Conservation (phyloP, 768 basidiomycete genomes). For the Plicaturopsis crispa region DNA sequence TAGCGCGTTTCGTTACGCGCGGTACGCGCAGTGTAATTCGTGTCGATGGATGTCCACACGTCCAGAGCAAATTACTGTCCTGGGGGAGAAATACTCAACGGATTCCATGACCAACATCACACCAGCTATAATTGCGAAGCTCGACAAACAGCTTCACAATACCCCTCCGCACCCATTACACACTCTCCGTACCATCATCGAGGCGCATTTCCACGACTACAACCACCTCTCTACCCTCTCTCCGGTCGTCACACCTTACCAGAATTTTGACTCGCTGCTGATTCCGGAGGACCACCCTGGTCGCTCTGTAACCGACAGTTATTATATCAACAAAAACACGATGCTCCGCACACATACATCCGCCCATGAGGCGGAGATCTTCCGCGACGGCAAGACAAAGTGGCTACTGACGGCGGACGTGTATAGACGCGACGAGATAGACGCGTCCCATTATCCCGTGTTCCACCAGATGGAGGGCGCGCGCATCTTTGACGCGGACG, state of each 20-base stretch:
- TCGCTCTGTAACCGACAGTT: constrained; percentile 83
- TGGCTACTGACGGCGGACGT: constrained; percentile 97
- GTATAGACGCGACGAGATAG: constrained; percentile 96
- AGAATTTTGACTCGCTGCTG: constrained; percentile 96
- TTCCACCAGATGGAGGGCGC: constrained; percentile 99
- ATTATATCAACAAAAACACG: constrained; percentile 85
- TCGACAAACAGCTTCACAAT: constrained; percentile 68
- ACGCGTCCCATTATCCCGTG: constrained; percentile 92
- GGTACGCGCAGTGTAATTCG: too few species aligned
- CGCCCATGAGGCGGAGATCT: constrained; percentile 96
- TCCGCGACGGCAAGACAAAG: constrained; percentile 61
- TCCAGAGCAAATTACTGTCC: constrained; percentile 34
- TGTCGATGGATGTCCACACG: too few species aligned
- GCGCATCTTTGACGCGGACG: constrained; percentile 60
- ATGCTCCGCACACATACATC: constrained; percentile 98
- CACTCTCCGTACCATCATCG: constrained; percentile 78
- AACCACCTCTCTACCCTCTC: constrained; percentile 70
- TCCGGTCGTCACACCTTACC: constrained; percentile 81
- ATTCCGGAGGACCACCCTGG: constrained; percentile 94
- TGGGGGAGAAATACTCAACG: constrained; percentile 60
- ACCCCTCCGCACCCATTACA: constrained; percentile 77
- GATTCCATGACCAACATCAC: constrained; percentile 84
- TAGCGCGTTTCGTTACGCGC: too few species aligned
- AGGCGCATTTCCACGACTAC: constrained; percentile 75
- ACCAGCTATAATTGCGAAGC: constrained; percentile 75